These are phyloP conservation scores for Fusarium sp. DNA, from an alignment of 2,329 filamentous ascomycete genomes.

Conservation along the genomic window DNA sequence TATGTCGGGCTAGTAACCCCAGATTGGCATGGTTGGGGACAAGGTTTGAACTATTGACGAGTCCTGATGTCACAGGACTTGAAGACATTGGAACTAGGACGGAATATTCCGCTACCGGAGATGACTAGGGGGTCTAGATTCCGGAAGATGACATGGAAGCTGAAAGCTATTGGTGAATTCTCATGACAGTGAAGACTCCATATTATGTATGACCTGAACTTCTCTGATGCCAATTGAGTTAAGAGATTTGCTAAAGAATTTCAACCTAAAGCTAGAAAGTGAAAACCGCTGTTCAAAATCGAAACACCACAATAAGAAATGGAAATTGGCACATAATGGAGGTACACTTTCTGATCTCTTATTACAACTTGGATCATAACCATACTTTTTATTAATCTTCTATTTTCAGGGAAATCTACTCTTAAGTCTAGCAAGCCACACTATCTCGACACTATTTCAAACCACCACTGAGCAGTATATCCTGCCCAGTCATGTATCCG, in stretches of 20 bases:
- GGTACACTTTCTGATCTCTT: no score
- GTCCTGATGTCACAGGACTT: background rate
- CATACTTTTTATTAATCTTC: background rate
- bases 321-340: no score
- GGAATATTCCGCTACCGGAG: background rate
- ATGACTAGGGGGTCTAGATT: background rate
- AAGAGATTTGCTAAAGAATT: background rate
- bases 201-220: background rate
- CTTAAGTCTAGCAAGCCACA: no score
- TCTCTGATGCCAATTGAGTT: background rate
- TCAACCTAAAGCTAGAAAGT: no score
- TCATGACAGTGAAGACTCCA: background rate
- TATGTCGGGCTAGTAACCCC: background rate
- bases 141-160: background rate
- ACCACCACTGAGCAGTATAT: constrained; percentile 13
- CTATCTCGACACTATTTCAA: constrained; percentile 2
- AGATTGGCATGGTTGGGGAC: background rate
- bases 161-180: background rate
- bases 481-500: constrained; percentile 25
- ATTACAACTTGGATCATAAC: no score
- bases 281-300: no score
- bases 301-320: no score
- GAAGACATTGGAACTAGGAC: background rate
- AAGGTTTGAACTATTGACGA: constrained; percentile 2
- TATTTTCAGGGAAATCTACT: background rate